A percentile compares a stretch with the other conserved stretches of the same genome.
Conservation (phyloP, 1,284 basidiomycete genomes). For the Ustilago tritici region DNA sequence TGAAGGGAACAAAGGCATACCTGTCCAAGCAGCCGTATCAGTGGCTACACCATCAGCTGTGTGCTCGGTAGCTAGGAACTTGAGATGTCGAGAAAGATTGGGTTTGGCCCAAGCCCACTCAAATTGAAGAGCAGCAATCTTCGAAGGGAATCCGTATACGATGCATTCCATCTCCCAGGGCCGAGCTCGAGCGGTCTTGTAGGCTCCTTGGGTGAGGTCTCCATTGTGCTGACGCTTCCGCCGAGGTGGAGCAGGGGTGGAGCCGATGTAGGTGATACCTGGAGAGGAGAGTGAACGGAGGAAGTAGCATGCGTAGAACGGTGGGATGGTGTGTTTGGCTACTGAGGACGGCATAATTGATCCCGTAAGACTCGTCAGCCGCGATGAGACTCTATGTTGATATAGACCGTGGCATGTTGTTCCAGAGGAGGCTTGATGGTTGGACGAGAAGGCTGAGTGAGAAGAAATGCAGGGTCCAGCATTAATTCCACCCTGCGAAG, state of each 20-base stretch:
- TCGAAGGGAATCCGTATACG: constrained; percentile 87
- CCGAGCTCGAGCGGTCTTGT: constrained; percentile 77
- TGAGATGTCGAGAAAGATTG: constrained; percentile 72
- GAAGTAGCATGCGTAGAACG: constrained; percentile 89
- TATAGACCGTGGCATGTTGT: not conserved
- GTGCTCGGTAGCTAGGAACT: constrained; percentile 36
- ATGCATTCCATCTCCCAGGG: constrained; percentile 93
- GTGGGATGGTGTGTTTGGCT: constrained; percentile 76
- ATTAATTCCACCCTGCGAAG: not conserved
- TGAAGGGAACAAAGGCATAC: constrained; percentile 51
- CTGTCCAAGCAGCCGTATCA: constrained; percentile 15
- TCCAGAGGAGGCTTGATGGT: not conserved
- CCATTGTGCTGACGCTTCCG: constrained; percentile 89
- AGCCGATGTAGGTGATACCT: constrained; percentile 78
- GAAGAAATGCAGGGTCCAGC: constrained; percentile 16
- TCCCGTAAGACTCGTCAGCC: not conserved
- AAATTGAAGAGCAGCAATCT: constrained; percentile 83
- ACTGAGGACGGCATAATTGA: constrained; percentile 53
- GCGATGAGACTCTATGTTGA: not conserved
- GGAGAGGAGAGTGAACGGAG: constrained; percentile 73
- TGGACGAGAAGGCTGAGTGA: constrained; percentile 2
- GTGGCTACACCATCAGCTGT: not conserved
- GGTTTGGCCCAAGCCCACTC: constrained; percentile 93
- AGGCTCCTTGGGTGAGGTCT: constrained; percentile 80
- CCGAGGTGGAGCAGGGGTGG: constrained; percentile 82